These are phyloP conservation scores for Amanita phalloides DNA, from an alignment of 768 basidiomycete species.

Conservation along the genomic window DNA sequence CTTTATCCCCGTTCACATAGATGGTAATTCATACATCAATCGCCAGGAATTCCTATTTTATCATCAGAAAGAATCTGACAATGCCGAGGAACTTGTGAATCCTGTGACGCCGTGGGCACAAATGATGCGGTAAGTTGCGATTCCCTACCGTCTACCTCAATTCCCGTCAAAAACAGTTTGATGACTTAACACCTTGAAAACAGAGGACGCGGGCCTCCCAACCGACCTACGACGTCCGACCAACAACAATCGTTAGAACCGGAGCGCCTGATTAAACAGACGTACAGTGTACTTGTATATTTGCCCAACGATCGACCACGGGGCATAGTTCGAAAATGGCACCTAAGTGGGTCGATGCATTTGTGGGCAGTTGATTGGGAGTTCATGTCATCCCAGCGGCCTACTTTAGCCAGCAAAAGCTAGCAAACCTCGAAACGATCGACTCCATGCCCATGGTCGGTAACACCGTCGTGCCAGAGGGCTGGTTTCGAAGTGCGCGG, in stretches of 20 bases:
- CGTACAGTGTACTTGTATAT: slow-evolving; percentile 71
- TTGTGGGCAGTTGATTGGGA: slow-evolving; percentile 2
- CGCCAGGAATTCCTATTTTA: slow-evolving; percentile 74
- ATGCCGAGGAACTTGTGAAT: slow-evolving; percentile 40
- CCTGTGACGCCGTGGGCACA: slow-evolving; percentile 68
- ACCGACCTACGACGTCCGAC: slow-evolving; percentile 22
- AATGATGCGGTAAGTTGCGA: slow-evolving; percentile 48
- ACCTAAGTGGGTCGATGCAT: slow-evolving; percentile 48
- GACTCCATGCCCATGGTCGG: slow-evolving; percentile 60
- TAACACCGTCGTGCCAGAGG: slow-evolving; percentile 59
- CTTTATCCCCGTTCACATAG: background rate
- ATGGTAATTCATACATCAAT: background rate
- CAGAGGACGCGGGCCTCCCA: slow-evolving; percentile 13
- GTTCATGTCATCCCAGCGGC: slow-evolving; percentile 39
- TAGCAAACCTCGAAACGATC: slow-evolving; percentile 62
- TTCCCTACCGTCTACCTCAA: background rate
- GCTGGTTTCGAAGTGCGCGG: slow-evolving; percentile 72
- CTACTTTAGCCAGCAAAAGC: slow-evolving; percentile 72
- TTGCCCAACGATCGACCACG: slow-evolving; percentile 41
- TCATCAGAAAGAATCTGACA: slow-evolving; percentile 66
- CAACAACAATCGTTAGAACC: slow-evolving; percentile 34
- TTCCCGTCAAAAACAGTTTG: background rate
- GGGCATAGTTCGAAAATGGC: slow-evolving; percentile 64
- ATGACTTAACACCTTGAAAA: slow-evolving; percentile 11
- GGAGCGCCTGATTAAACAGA: slow-evolving; percentile 71